Base-by-base conservation (phyloP, 2,329 filamentous ascomycete species). In the Colletotrichum filicis region DNA sequence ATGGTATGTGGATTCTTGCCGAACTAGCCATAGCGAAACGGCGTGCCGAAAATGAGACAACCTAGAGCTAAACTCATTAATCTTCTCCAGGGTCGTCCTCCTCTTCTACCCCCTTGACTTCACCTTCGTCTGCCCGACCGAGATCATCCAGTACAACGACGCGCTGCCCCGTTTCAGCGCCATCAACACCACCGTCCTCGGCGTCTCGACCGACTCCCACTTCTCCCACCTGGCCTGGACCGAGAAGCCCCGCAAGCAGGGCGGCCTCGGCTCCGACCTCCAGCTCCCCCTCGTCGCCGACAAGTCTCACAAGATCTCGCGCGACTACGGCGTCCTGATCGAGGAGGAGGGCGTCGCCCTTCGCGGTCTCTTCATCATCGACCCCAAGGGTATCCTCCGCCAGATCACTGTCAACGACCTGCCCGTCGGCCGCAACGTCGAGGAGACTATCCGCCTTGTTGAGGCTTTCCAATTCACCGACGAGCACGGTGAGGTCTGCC, bases 391-490 rank as follows among this genome's bases (percentile, higher is more conserved):
- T 68, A 81, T 86, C 32, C 83, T 92, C 30, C 83, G 90, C 75
- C 89, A 90, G 85, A 90, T 92, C 80, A 91, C 90, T 74, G 85
- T 92, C 84, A 92, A 92, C 82, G 90, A 92, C 77, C 85, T 91
- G 37, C 89, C 90, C 74, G 90, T 92, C 75, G 90, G 91, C 73
- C 89, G 91, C 76, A 87, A 88, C 76, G 91, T 92, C 67, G 89
- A 91, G 79, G 91, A 92, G 83, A 88, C 89, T 2, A 85, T 91
- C 76, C 89, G 91, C 49, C 92, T 93, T 1, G 89, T 92, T 71
- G 87, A 92, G 76, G 92, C 93, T 6, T 95, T 95, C 82, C 94
- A 95, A 82, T 94, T 96, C 85, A 93, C 93, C 14, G 93, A 95
- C 76, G 93, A 94, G 77, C 94, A 93, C 87, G 95, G 95, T 83